phyloP scores from a whole-genome alignment of 73 alveolate genomes.

The Tetrahymena borealis region DNA sequence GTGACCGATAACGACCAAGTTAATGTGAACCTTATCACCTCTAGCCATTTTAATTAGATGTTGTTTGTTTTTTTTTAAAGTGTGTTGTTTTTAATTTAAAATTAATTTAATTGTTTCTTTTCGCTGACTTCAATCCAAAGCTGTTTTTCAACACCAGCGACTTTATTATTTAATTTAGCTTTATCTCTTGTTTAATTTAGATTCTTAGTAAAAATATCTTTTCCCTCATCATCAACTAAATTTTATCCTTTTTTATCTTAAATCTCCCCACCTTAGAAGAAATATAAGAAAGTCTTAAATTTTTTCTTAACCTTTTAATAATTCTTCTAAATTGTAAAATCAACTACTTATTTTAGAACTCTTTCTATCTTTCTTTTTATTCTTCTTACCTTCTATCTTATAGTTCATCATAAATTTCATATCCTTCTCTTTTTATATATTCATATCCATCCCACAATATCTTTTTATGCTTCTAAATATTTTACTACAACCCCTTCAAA shows the following conservation, averaged over 20 bases:
- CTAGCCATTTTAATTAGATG: not conserved
- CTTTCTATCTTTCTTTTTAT: not conserved
- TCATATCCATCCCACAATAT: not conserved
- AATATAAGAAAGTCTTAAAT: not conserved
- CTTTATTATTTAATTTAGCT: not conserved
- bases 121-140: not conserved
- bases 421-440: not conserved
- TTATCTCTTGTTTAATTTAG: not conserved
- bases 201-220: not conserved
- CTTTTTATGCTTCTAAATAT: not conserved
- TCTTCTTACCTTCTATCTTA: no score
- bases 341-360: not conserved
- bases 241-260: not conserved
- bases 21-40: conserved; percentile 78
- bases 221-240: not conserved
- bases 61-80: not conserved
- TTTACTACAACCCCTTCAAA: no score
- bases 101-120: not conserved
- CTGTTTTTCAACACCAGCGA: not conserved
- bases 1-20: conserved; percentile 93
- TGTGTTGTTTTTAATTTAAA: not conserved
- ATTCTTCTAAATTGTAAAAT: not conserved
- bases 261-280: conserved; percentile 3
- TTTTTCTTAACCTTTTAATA: not conserved
- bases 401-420: not conserved